These are phyloP conservation scores for Lycium barbarum DNA, from an alignment of 257 asterid species.

Conservation along the genomic window DNA sequence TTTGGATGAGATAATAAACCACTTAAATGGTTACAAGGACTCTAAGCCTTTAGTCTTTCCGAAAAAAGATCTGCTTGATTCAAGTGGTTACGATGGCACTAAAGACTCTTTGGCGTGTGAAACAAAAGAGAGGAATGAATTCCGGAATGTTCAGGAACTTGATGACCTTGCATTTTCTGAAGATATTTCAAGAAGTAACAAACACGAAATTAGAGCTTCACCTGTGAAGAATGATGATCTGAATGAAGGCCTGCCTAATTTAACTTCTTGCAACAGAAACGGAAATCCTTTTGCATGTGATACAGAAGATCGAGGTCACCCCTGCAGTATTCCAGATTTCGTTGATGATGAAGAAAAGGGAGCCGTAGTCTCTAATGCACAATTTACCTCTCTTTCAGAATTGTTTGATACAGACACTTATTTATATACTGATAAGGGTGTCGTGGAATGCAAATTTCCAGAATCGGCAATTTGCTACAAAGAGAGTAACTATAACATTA, in stretches of 20 bases:
- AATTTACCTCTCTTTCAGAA: conserved; percentile 35
- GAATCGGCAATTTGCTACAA: conserved; percentile 60
- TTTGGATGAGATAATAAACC: conserved; percentile 41
- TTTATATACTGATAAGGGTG: conserved; percentile 55
- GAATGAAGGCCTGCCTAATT: conserved; percentile 35
- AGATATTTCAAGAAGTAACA: conserved; percentile 38
- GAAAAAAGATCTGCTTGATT: conserved; percentile 41
- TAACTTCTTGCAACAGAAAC: conserved; percentile 40
- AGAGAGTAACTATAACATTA: conserved; percentile 47
- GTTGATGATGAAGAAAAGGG: conserved; percentile 36
- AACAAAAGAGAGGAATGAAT: conserved; percentile 39
- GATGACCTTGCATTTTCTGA: conserved; percentile 40
- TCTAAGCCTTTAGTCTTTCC: conserved; percentile 44
- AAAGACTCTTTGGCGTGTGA: conserved; percentile 37
- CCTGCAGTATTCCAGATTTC: conserved; percentile 39
- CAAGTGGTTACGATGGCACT: conserved; percentile 41
- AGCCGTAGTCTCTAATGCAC: conserved; percentile 41
- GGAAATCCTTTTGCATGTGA: conserved; percentile 46
- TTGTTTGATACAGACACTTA: conserved; percentile 35
- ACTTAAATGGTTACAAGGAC: conserved; percentile 46
- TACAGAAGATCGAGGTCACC: conserved; percentile 38
- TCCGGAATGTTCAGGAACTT: conserved; percentile 37
- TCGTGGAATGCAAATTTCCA: conserved; percentile 58
- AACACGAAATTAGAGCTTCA: conserved; percentile 16
- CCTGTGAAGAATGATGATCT: conserved; percentile 24